phyloP scores from a whole-genome alignment of 768 basidiomycete species.

The Phlebiopsis flavidoalba region DNA sequence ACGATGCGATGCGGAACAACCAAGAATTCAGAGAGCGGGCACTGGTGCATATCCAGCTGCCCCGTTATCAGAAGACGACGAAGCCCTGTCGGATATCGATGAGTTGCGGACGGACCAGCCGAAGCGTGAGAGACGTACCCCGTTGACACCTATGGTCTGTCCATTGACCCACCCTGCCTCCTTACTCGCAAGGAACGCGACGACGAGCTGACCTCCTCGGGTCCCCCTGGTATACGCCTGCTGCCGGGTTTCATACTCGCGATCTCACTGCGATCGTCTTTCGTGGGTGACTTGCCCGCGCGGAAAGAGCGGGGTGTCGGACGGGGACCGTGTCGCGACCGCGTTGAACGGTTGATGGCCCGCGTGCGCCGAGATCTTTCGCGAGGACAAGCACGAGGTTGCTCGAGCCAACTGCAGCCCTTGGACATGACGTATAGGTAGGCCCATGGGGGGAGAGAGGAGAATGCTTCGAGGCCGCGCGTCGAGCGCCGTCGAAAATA shows the following conservation, averaged over 20 bases:
- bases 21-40: neutral
- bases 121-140: constrained; percentile 32
- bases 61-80: constrained; percentile 5
- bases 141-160: constrained; percentile 52
- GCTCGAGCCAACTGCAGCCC: constrained; percentile 58
- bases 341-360: constrained; percentile 57
- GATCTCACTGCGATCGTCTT: constrained; percentile 40
- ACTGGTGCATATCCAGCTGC: too few relatives aligned
- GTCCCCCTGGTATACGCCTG: constrained; percentile 38
- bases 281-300: constrained; percentile 45
- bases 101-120: neutral
- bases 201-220: constrained; percentile 50
- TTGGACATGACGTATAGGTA: constrained; percentile 52
- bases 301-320: constrained; percentile 53
- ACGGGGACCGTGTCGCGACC: constrained; percentile 50
- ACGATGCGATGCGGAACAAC: neutral
- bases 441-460: constrained; percentile 42
- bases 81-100: constrained; percentile 2
- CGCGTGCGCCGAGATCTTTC: constrained; percentile 48
- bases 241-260: constrained; percentile 38
- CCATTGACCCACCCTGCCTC: constrained; percentile 56
- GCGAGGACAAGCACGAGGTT: constrained; percentile 51
- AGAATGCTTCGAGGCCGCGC: constrained; percentile 38
- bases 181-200: constrained; percentile 46
- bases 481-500: constrained; percentile 47